Evolutionary conservation across 441 rosid genomes (phyloP).

Genomic region (Lepidium campestre): DNA sequence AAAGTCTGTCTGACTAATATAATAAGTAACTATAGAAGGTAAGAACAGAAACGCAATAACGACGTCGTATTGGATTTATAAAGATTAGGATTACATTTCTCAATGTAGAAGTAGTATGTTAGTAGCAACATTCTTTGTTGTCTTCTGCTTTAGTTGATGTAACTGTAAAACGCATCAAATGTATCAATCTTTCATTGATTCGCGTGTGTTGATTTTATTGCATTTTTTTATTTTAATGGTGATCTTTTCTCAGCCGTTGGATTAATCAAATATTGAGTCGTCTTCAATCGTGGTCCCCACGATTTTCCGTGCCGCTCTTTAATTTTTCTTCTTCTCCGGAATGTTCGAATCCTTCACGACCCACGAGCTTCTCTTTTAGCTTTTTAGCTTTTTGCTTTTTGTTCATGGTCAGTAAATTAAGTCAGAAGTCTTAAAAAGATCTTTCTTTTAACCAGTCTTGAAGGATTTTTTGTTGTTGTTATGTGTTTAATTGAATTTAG

Average conservation of each 20-base stretch:
- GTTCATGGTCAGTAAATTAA: conserved; percentile 13
- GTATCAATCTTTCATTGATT: conserved; percentile 29
- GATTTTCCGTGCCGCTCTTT: conserved; percentile 17
- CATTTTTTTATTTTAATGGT: neutral
- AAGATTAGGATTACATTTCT: conserved; percentile 24
- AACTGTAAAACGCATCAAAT: conserved; percentile 25
- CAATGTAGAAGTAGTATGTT: conserved; percentile 7
- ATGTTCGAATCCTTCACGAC: conserved; percentile 23
- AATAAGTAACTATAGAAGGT: too few relatives aligned
- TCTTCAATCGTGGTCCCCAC: conserved; percentile 25
- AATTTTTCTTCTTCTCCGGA: conserved; percentile 10
- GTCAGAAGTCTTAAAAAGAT: conserved; percentile 1
- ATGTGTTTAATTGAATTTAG: conserved; percentile 5
- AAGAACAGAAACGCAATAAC: neutral
- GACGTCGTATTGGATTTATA: conserved; percentile 1
- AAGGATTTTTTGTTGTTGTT: neutral
- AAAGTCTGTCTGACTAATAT: conserved; percentile 8
- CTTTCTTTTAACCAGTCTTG: neutral
- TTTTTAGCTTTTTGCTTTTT: conserved; percentile 1
- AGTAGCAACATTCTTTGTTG: conserved; percentile 13
- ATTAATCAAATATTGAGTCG: conserved; percentile 7
- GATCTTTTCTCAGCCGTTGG: conserved; percentile 15
- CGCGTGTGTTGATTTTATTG: conserved; percentile 26
- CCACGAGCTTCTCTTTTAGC: neutral
- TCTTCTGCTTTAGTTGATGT: conserved; percentile 19